Conservation (phyloP, 192 early-diverging fungal species). For the Rhizophagus sp. region DNA sequence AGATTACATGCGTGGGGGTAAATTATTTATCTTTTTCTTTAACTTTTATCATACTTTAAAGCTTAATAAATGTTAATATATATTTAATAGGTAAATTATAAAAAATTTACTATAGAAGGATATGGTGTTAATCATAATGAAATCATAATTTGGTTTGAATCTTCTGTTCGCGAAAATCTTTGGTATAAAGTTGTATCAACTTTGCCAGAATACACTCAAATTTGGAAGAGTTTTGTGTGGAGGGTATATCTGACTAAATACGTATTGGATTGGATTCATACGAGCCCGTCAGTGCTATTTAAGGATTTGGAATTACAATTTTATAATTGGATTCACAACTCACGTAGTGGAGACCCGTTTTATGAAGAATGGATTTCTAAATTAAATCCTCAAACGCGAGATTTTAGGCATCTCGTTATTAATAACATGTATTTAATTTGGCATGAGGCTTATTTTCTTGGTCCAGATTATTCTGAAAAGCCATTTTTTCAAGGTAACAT, state of each 20-base stretch:
- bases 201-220: neutral
- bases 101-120: slow-evolving; percentile 1
- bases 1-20: neutral
- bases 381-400: neutral
- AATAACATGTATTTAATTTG: slow-evolving; percentile 9
- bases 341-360: neutral
- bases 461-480: neutral
- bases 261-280: slow-evolving; percentile 6
- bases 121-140: neutral
- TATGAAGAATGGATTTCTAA: slow-evolving; percentile 17
- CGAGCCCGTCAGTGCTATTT: neutral
- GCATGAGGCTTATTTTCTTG: slow-evolving; percentile 15
- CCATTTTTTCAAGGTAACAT: slow-evolving; percentile 16
- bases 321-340: slow-evolving; percentile 11
- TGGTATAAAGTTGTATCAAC: neutral
- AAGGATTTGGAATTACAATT: neutral
- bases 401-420: slow-evolving; percentile 15
- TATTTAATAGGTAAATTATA: neutral
- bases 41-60: no score
- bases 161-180: neutral
- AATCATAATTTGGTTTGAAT: slow-evolving; percentile 6
- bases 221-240: slow-evolving; percentile 11
- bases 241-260: slow-evolving; percentile 15
- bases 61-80: neutral
- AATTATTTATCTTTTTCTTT: neutral